Percentiles rank a stretch among this genome's conserved stretches.
phyloP scores from a whole-genome alignment of 2,329 filamentous ascomycete genomes.

The Pyrenophora graminea region DNA sequence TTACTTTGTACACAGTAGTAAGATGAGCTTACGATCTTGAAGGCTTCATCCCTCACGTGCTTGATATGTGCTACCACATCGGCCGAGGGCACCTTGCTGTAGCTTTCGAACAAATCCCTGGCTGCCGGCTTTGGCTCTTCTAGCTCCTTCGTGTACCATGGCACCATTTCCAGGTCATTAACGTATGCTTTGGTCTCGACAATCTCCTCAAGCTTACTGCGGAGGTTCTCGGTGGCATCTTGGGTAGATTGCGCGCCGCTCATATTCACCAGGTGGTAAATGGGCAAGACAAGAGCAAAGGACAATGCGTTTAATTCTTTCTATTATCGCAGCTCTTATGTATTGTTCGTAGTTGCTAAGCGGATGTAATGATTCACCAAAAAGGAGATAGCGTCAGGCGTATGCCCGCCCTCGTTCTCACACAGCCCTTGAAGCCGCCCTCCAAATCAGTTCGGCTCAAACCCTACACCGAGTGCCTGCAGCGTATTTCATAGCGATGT shows the following conservation, averaged over 20 bases:
- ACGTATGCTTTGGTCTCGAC: conserved; percentile 25
- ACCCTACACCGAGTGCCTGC: background rate
- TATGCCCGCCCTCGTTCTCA: conserved; percentile 10
- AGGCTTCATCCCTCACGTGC: conserved; percentile 39
- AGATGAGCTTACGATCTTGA: conserved; percentile 30
- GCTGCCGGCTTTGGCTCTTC: conserved; percentile 35
- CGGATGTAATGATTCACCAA: background rate
- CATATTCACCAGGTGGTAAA: conserved; percentile 12
- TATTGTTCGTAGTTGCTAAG: background rate
- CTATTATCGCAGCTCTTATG: background rate
- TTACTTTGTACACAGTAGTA: background rate
- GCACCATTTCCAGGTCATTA: conserved; percentile 27
- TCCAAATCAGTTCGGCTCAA: conserved; percentile 10
- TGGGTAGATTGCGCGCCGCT: conserved; percentile 3
- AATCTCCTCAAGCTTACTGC: conserved; percentile 17
- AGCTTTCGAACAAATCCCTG: conserved; percentile 45
- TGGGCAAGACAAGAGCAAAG: no score
- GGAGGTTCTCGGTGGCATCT: conserved; percentile 8
- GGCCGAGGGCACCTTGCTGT: conserved; percentile 44
- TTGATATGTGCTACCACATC: conserved; percentile 45
- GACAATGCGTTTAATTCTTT: no score
- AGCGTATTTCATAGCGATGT: background rate
- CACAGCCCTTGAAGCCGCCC: conserved; percentile 3
- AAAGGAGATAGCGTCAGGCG: conserved; percentile 4
- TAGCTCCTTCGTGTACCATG: conserved; percentile 41